Conservation (phyloP, 1,284 basidiomycete species). For the Cryptococcus hybrid region DNA sequence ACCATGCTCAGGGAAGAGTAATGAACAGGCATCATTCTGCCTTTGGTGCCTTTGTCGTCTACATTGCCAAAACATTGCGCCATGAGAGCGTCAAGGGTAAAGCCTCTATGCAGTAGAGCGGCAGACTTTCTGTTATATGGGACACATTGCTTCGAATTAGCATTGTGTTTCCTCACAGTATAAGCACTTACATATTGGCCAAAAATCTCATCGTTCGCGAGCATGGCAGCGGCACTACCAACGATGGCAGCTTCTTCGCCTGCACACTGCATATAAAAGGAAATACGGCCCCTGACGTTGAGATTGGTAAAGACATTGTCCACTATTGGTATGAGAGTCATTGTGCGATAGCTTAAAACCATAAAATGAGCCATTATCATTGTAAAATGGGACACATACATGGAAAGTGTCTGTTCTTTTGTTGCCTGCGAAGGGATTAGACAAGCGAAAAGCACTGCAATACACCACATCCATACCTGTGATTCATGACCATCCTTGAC, state of each 20-base stretch:
- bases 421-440: background rate
- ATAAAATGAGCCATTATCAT: background rate
- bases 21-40: slow-evolving; percentile 85
- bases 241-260: slow-evolving; percentile 92
- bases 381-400: background rate
- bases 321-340: slow-evolving; percentile 78
- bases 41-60: slow-evolving; percentile 78
- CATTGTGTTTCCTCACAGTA: background rate
- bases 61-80: slow-evolving; percentile 84
- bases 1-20: slow-evolving; percentile 64
- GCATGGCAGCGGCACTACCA: slow-evolving; percentile 82
- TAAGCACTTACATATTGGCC: slow-evolving; percentile 54
- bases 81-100: slow-evolving; percentile 70
- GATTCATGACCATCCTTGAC: slow-evolving; percentile 71
- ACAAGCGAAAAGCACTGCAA: background rate
- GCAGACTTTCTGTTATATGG: slow-evolving; percentile 75
- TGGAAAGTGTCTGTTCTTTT: background rate
- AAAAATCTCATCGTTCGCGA: slow-evolving; percentile 72
- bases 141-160: background rate
- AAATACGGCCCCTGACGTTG: slow-evolving; percentile 93
- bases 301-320: slow-evolving; percentile 89
- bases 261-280: slow-evolving; percentile 74
- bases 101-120: slow-evolving; percentile 84
- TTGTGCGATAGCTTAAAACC: slow-evolving; percentile 65
- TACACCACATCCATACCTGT: slow-evolving; percentile 53